Conservation (phyloP, 495 filamentous ascomycete species). For the Neurospora sp. region DNA sequence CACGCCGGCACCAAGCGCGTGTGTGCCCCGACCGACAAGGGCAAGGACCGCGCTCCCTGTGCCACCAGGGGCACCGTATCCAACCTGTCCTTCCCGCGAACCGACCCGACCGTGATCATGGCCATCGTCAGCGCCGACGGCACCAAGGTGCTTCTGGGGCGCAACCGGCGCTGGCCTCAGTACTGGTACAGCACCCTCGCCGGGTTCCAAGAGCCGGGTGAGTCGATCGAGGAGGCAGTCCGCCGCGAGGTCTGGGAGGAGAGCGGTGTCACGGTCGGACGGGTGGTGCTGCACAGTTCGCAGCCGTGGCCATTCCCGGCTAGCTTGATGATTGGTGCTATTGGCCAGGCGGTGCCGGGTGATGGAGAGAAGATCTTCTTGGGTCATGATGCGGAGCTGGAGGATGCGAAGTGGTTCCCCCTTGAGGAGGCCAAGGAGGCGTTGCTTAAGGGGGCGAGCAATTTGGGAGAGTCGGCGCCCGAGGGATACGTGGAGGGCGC, state of each 20-base stretch:
- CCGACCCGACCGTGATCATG: conserved; percentile 93
- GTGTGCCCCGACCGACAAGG: conserved; percentile 70
- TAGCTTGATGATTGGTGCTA: conserved; percentile 89
- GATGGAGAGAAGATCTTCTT: conserved; percentile 71
- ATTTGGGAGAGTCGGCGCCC: conserved; percentile 50
- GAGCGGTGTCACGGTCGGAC: conserved; percentile 69
- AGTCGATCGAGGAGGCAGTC: conserved; percentile 91
- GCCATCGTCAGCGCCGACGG: conserved; percentile 71
- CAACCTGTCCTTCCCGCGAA: conserved; percentile 86
- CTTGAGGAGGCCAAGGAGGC: conserved; percentile 61
- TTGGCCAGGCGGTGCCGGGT: conserved; percentile 72
- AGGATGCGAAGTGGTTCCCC: conserved; percentile 77
- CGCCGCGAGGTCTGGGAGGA: conserved; percentile 96
- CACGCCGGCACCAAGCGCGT: conserved; percentile 85
- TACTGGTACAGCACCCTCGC: conserved; percentile 85
- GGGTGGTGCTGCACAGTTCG: conserved; percentile 84
- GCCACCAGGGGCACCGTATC: conserved; percentile 64
- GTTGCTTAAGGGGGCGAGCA: conserved; percentile 48
- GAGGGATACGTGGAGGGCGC: conserved; percentile 62
- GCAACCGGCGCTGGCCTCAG: conserved; percentile 71
- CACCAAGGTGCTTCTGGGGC: conserved; percentile 69
- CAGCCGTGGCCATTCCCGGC: conserved; percentile 64
- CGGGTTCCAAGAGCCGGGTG: conserved; percentile 90
- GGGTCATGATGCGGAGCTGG: conserved; percentile 81
- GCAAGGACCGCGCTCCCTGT: conserved; percentile 54